Conservation (phyloP, 345 rosid genomes). For the Eucalyptus tenuipes region DNA sequence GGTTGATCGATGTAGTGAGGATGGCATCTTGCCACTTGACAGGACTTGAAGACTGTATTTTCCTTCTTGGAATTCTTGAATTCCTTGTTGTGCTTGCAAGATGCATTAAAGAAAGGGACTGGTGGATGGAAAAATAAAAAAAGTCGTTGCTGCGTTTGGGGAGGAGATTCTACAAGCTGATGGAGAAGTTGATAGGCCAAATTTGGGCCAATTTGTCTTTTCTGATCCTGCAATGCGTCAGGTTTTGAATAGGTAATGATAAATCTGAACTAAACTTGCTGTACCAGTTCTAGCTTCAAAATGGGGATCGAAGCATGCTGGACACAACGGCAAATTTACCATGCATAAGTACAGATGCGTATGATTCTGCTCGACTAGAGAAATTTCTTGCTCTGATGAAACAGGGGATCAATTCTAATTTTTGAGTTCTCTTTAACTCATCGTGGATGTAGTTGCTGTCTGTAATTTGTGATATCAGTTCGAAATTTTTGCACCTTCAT, state of each 20-base stretch:
- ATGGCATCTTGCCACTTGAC: neutral
- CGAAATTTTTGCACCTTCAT: neutral
- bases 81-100: too few species aligned
- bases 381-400: neutral
- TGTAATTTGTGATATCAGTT: neutral
- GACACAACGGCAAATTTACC: neutral
- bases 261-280: neutral
- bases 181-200: too few species aligned
- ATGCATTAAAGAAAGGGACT: too few species aligned
- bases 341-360: neutral
- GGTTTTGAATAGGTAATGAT: conserved; percentile 49
- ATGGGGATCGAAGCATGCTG: neutral
- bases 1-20: neutral
- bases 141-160: too few species aligned
- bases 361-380: neutral
- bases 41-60: too few species aligned
- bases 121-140: too few species aligned
- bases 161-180: too few species aligned
- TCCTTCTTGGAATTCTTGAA: too few species aligned
- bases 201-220: conserved; percentile 59
- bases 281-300: neutral
- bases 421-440: neutral
- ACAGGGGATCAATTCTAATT: neutral
- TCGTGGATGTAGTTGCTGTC: neutral
- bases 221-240: conserved; percentile 68